Evolutionary conservation across 306 rosid genomes (phyloP).

Genomic region (Quercus rubra): DNA sequence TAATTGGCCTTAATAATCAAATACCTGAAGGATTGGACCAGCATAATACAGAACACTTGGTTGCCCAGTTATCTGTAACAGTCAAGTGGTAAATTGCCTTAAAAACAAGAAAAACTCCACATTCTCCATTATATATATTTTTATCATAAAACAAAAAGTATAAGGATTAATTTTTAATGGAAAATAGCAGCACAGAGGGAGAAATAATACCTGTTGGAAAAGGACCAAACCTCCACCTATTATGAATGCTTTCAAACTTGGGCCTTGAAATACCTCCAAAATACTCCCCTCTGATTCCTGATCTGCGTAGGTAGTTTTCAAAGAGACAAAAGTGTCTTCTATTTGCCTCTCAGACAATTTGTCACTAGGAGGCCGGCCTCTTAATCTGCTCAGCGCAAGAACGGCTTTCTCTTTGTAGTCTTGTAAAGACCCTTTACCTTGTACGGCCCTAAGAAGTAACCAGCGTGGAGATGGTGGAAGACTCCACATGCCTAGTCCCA

Average conservation of each 20-base stretch:
- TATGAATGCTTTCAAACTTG: slow-evolving; percentile 81
- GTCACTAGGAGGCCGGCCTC: slow-evolving; percentile 82
- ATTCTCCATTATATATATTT: slow-evolving; percentile 21
- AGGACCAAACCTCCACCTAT: slow-evolving; percentile 93
- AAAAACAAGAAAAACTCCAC: slow-evolving; percentile 20
- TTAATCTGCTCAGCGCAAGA: slow-evolving; percentile 61
- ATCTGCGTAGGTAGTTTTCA: slow-evolving; percentile 68
- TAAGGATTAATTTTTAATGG: not conserved
- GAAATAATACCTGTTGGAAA: slow-evolving; percentile 84
- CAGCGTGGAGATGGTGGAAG: slow-evolving; percentile 95
- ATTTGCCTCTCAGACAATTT: slow-evolving; percentile 74
- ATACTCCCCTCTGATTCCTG: slow-evolving; percentile 79
- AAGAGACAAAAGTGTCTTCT: slow-evolving; percentile 65
- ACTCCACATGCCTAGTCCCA: slow-evolving; percentile 82
- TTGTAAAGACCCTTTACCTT: slow-evolving; percentile 74
- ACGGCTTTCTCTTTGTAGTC: slow-evolving; percentile 74
- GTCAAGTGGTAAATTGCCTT: slow-evolving; percentile 37
- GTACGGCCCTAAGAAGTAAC: slow-evolving; percentile 94
- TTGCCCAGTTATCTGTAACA: slow-evolving; percentile 91
- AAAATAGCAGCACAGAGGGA: slow-evolving; percentile 16
- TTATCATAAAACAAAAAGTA: slow-evolving; percentile 5
- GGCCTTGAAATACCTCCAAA: slow-evolving; percentile 91
- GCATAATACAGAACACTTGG: slow-evolving; percentile 98
- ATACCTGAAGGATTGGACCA: slow-evolving; percentile 92
- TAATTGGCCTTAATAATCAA: slow-evolving; percentile 20